A percentile compares a stretch with the other conserved stretches of the same genome.
Conservation (phyloP, 2,329 filamentous ascomycete species). For the Fusarium sp. region DNA sequence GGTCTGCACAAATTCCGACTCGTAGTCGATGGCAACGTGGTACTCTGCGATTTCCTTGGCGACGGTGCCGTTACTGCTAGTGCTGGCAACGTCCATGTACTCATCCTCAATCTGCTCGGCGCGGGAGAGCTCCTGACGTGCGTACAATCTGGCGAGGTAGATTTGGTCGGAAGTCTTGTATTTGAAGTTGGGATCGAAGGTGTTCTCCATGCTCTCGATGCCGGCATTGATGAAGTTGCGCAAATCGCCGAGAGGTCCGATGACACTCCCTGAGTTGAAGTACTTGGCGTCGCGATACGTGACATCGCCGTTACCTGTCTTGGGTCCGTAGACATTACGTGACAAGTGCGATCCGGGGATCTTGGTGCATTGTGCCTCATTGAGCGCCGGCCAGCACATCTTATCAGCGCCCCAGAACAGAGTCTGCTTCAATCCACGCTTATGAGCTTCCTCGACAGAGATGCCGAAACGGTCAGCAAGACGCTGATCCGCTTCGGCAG, state of each 20-base stretch:
- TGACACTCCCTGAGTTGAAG: conserved; percentile 62
- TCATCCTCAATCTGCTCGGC: conserved; percentile 47
- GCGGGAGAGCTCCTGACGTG: conserved; percentile 58
- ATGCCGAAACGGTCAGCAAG: conserved; percentile 64
- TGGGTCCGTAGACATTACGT: conserved; percentile 53
- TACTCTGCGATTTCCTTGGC: conserved; percentile 28
- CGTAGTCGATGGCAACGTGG: conserved; percentile 38
- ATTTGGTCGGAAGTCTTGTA: conserved; percentile 47
- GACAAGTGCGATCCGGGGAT: conserved; percentile 54
- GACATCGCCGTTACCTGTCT: conserved; percentile 52
- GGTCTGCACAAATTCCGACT: conserved; percentile 37
- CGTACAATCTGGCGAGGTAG: conserved; percentile 60
- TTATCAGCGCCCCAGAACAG: conserved; percentile 62
- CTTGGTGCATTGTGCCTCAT: conserved; percentile 57
- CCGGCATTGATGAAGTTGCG: conserved; percentile 47
- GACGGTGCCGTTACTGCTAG: conserved; percentile 16
- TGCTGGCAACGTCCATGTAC: neutral
- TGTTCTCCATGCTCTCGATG: conserved; percentile 51
- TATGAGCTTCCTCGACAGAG: conserved; percentile 49
- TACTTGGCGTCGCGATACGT: conserved; percentile 54
- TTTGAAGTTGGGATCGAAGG: conserved; percentile 51
- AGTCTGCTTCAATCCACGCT: conserved; percentile 53
- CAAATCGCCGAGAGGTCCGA: conserved; percentile 55
- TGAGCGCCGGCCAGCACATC: conserved; percentile 42
- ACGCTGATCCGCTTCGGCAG: conserved; percentile 65